Conservation (phyloP, 2,329 filamentous ascomycete genomes). For the Truncatella angustata region DNA sequence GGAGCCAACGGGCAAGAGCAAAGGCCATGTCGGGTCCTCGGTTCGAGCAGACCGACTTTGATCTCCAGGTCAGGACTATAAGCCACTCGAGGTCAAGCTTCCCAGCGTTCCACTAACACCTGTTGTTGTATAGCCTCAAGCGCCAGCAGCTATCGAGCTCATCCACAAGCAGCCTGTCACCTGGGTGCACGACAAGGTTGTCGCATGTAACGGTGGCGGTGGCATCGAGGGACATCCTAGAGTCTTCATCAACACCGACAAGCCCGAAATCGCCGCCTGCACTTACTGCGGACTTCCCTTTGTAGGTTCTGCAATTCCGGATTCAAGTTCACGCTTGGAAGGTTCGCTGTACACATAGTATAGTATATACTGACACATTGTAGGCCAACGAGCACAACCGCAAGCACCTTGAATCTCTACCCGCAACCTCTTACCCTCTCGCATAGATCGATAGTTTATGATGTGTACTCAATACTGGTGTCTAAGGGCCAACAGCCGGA, state of each 20-base stretch:
- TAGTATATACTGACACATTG: slow-evolving; percentile 13
- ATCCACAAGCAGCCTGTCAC: slow-evolving; percentile 93
- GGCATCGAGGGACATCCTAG: slow-evolving; percentile 86
- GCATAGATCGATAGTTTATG: slow-evolving; percentile 31
- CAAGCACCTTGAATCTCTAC: slow-evolving; percentile 77
- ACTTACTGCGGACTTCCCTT: slow-evolving; percentile 92
- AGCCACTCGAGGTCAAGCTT: no score
- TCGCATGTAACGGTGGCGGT: slow-evolving; percentile 89
- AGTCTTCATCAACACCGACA: slow-evolving; percentile 98
- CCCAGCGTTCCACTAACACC: neutral
- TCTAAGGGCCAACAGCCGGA: no score
- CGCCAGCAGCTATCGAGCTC: slow-evolving; percentile 87
- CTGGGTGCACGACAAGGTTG: slow-evolving; percentile 81
- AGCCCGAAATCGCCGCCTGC: slow-evolving; percentile 88
- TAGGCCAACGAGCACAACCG: slow-evolving; percentile 91
- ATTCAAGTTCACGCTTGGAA: no score
- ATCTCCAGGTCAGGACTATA: slow-evolving; percentile 70
- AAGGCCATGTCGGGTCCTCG: slow-evolving; percentile 89
- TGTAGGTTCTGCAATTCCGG: no score
- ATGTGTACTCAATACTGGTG: slow-evolving; percentile 1
- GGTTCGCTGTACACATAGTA: no score
- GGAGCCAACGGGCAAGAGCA: slow-evolving; percentile 77
- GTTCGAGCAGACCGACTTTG: slow-evolving; percentile 96
- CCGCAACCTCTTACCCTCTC: slow-evolving; percentile 79
- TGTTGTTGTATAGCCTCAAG: slow-evolving; percentile 65